phyloP scores from a whole-genome alignment of 257 asterid genomes.

The Solanum phureja region DNA sequence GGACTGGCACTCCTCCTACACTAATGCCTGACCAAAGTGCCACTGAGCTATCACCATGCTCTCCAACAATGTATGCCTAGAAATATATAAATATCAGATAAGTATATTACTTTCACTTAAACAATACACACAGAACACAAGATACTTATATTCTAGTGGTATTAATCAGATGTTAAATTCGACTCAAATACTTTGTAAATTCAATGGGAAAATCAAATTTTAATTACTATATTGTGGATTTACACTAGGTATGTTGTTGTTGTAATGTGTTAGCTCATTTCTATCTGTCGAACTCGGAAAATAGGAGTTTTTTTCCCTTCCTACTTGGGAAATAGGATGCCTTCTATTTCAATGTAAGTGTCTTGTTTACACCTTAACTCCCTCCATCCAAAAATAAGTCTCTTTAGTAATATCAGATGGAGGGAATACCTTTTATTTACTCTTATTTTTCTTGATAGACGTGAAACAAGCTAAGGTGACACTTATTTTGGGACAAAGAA shows the following conservation, averaged over 20 bases:
- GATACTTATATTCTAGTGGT: neutral
- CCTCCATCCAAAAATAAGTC: neutral
- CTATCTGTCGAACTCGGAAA: neutral
- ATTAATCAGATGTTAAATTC: neutral
- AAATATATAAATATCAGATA: neutral
- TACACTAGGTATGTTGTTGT: too few species aligned
- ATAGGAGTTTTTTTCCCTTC: neutral
- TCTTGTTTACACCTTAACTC: neutral
- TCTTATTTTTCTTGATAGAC: too few species aligned
- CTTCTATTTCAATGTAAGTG: too few species aligned
- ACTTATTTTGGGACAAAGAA: too few species aligned
- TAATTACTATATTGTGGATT: neutral
- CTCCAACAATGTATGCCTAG: conserved; percentile 89
- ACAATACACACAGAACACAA: neutral
- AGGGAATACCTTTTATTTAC: too few species aligned
- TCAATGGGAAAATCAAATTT: neutral
- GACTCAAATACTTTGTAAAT: neutral
- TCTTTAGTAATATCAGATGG: too few species aligned
- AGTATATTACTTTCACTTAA: neutral
- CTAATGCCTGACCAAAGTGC: conserved; percentile 94
- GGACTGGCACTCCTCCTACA: conserved; percentile 77
- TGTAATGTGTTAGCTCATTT: too few species aligned
- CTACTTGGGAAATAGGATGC: too few species aligned
- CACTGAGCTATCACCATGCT: conserved; percentile 89
- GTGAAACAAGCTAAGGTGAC: too few species aligned